These are phyloP conservation scores for Boletus bicolor DNA, from an alignment of 768 basidiomycete genomes.

Conservation along the genomic window DNA sequence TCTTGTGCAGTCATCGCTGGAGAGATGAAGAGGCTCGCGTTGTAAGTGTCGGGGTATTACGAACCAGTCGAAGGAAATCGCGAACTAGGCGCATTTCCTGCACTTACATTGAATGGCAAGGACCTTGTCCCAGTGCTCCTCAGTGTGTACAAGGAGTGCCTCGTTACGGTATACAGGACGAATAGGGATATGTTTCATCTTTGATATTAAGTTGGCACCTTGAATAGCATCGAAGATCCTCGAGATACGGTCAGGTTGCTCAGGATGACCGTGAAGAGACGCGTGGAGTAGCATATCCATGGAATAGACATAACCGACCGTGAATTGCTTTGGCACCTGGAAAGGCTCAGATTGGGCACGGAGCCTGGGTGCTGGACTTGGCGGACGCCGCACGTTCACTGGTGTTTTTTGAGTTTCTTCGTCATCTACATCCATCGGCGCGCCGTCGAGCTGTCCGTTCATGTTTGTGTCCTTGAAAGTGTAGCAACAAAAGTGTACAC, in stretches of 20 bases:
- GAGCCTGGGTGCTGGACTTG: constrained; percentile 14
- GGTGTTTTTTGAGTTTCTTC: constrained; percentile 7
- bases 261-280: constrained; percentile 68
- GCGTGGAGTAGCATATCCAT: constrained; percentile 83
- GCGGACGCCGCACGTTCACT: constrained; percentile 12
- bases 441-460: constrained; percentile 21
- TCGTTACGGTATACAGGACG: constrained; percentile 73
- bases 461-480: constrained; percentile 6
- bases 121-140: constrained; percentile 91
- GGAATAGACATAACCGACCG: constrained; percentile 86
- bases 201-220: constrained; percentile 52
- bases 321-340: constrained; percentile 17
- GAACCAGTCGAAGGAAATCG: constrained; percentile 3
- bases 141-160: constrained; percentile 84
- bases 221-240: constrained; percentile 67
- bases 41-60: constrained; percentile 11
- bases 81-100: neutral
- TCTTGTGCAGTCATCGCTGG: constrained; percentile 74
- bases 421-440: constrained; percentile 29
- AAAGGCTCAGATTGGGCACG: constrained; percentile 35
- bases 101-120: constrained; percentile 75
- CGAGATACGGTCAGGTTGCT: constrained; percentile 72
- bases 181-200: constrained; percentile 79
- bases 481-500: constrained; percentile 3
- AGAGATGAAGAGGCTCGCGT: constrained; percentile 11